These are phyloP conservation scores for Amauroascus niger DNA, from an alignment of 2,329 filamentous ascomycete species.

Conservation along the genomic window DNA sequence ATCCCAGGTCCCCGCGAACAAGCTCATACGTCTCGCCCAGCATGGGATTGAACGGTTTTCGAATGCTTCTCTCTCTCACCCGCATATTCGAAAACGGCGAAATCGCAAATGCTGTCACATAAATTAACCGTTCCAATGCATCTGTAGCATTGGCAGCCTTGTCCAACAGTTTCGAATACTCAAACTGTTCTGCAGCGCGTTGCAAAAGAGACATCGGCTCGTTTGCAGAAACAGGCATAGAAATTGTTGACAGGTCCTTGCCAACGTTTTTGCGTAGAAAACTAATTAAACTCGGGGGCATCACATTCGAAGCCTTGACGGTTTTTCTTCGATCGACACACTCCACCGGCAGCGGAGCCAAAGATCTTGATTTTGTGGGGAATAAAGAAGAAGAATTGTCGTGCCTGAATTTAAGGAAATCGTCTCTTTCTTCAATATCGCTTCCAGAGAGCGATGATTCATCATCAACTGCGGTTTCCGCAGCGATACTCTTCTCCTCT, in stretches of 20 bases:
- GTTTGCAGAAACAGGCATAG: conserved; percentile 95
- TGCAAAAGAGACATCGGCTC: conserved; percentile 84
- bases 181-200: conserved; percentile 77
- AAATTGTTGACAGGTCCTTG: conserved; percentile 92
- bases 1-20: conserved; percentile 74
- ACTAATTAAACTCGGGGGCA: conserved; percentile 82
- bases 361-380: conserved; percentile 63
- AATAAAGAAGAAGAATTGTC: conserved; percentile 49
- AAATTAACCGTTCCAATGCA: conserved; percentile 63
- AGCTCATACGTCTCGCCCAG: conserved; percentile 93
- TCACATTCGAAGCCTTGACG: conserved; percentile 62
- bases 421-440: conserved; percentile 43
- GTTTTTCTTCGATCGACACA: conserved; percentile 56
- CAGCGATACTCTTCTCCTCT: conserved; percentile 48
- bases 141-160: conserved; percentile 51
- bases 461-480: conserved; percentile 38
- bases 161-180: conserved; percentile 80
- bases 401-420: conserved; percentile 29
- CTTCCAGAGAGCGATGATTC: conserved; percentile 51
- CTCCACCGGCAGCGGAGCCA: conserved; percentile 67
- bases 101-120: conserved; percentile 82
- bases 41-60: conserved; percentile 96
- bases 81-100: conserved; percentile 73
- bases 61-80: conserved; percentile 79
- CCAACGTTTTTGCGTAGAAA: conserved; percentile 96